phyloP scores from a whole-genome alignment of 441 rosid genomes.

The Populus hybrid region DNA sequence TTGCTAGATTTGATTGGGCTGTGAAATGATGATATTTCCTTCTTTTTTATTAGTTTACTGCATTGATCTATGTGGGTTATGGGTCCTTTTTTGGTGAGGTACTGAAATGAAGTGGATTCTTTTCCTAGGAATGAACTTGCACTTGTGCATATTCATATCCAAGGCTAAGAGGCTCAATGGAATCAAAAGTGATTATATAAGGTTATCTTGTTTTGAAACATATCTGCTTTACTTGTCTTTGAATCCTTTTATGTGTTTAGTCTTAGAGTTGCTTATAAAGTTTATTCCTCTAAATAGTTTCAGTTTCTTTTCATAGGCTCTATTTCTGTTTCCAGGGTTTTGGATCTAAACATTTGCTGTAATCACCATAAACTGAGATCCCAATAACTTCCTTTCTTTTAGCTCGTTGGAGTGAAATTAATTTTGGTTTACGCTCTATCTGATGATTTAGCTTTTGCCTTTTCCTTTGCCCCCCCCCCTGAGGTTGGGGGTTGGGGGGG shows the following conservation, averaged over 20 bases:
- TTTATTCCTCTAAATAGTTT: neutral
- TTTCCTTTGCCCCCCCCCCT: neutral
- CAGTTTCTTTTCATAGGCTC: neutral
- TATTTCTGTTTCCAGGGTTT: conserved; percentile 5
- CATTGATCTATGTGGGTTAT: conserved; percentile 28
- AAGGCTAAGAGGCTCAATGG: conserved; percentile 4
- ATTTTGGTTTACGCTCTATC: neutral
- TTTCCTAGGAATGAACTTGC: neutral
- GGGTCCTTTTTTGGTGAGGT: neutral
- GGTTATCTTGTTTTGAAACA: neutral
- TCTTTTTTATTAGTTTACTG: conserved; percentile 5
- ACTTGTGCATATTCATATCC: neutral
- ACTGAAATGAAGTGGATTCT: conserved; percentile 20
- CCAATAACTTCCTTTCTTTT: neutral
- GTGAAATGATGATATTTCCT: conserved; percentile 6
- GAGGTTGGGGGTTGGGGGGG: neutral
- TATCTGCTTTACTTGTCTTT: conserved; percentile 4
- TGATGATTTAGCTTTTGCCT: neutral
- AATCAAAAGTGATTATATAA: neutral
- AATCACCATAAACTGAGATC: conserved; percentile 14
- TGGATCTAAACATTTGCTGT: conserved; percentile 28
- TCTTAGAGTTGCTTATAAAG: conserved; percentile 13
- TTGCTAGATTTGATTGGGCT: conserved; percentile 22
- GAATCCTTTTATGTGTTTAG: conserved; percentile 20
- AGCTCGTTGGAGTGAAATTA: neutral